These are phyloP conservation scores for Lachnum nothofagi DNA, from an alignment of 2,329 filamentous ascomycete genomes.

Conservation along the genomic window DNA sequence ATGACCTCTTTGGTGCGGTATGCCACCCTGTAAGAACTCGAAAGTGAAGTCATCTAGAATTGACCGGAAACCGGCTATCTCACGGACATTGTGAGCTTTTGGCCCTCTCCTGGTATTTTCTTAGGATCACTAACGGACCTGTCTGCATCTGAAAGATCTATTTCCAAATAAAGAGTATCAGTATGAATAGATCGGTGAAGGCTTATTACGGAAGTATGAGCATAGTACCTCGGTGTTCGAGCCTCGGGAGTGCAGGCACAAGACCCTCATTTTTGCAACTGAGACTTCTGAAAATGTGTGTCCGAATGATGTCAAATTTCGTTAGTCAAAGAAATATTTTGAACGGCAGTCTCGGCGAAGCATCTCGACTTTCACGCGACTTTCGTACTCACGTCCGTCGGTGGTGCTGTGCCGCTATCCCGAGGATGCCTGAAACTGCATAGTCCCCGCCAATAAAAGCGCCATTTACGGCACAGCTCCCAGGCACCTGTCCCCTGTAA, in stretches of 20 bases:
- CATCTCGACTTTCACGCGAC: too few relatives aligned
- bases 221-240: constrained; percentile 15
- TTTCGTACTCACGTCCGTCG: too few relatives aligned
- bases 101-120: neutral
- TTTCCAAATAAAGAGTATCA: neutral
- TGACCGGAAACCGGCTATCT: constrained; percentile 5
- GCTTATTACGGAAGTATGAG: too few relatives aligned
- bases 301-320: neutral
- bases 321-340: neutral
- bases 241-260: constrained; percentile 15
- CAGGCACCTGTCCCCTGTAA: too few relatives aligned
- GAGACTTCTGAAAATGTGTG: neutral
- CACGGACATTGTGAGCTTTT: neutral
- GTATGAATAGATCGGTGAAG: neutral
- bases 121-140: neutral
- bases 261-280: constrained; percentile 13
- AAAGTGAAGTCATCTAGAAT: constrained; percentile 10
- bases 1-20: constrained; percentile 9
- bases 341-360: too few relatives aligned
- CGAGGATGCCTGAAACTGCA: too few relatives aligned
- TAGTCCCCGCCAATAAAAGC: too few relatives aligned
- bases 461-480: too few relatives aligned
- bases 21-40: constrained; percentile 9
- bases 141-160: constrained; percentile 14
- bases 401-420: too few relatives aligned